Evolutionary conservation across 2,329 filamentous ascomycete genomes (phyloP), one percentile per base, ranked within the genome.

Genomic region (Cercospora sp.): DNA sequence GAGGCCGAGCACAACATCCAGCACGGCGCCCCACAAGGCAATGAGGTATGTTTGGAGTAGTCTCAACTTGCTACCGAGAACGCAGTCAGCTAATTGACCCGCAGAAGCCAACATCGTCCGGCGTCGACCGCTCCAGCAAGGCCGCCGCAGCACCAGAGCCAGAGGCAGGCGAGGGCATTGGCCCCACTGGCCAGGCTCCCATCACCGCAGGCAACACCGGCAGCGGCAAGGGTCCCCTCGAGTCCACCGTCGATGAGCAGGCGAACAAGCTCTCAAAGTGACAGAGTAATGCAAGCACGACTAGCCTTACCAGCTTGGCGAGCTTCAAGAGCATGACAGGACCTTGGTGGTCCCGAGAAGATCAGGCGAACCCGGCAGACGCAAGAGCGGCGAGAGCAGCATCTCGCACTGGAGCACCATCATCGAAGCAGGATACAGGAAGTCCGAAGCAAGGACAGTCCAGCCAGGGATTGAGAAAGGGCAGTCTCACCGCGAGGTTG

Each of bases 71-170:
- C 0, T 18, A 36, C 1, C 23, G 18, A 8, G 28, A 9, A 13
- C 6, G 33, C 7, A 31, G 3, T 18, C 23, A 5, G 23, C 62
- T 59, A 16, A 59, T 7, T 5, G 9, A 10, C n/a, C 28, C 12
- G 0, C 59, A 72, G 70, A 33, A 62, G 12, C 69, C 67, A 20
- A 67, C 65, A 16, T 70, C 67, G 13, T 65, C 66, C 4, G 69
- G 75, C 51, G 75, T 80, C 64, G 72, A 80, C 69, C 78, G 79
- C 73, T 73, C 78, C 59, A 74, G 79, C 72, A 80, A 81, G 69
- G 77, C 79, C 60, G 79, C 79, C 10, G 75, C 79, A 64, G 72
- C 77, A 63, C 80, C 80, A 48, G 76, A 78, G 53, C 63, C 70
- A 33, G 79, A 81, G 71, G 79, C 80, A 68, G 80, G 80, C 67